A percentile compares a stretch with the other conserved stretches of the same genome.
Conservation (phyloP, 2,329 filamentous ascomycete genomes). For the Harringtonia lauricola region DNA sequence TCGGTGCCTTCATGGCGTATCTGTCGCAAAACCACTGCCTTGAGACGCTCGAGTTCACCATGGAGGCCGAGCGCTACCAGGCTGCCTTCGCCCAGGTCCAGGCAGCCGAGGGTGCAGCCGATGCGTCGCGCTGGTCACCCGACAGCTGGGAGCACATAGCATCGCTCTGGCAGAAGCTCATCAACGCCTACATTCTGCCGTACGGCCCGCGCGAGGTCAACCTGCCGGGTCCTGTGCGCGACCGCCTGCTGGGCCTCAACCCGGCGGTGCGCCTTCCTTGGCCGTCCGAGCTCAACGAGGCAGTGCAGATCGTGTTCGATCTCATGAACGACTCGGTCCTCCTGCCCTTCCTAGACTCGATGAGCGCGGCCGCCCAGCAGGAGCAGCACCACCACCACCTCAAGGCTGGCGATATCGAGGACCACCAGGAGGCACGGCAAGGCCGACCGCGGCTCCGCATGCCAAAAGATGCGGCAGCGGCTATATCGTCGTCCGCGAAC, state of each 20-base stretch:
- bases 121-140: constrained; percentile 17
- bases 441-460: constrained; percentile 27
- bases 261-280: constrained; percentile 54
- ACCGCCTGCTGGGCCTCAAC: constrained; percentile 58
- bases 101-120: constrained; percentile 24
- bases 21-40: constrained; percentile 94
- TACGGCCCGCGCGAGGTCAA: constrained; percentile 85
- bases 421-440: constrained; percentile 15
- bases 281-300: constrained; percentile 67
- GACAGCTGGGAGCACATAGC: constrained; percentile 55
- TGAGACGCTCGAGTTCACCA: constrained; percentile 91
- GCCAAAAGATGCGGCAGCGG: constrained; percentile 25
- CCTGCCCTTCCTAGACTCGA: constrained; percentile 75
- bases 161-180: constrained; percentile 75
- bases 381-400: background rate
- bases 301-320: constrained; percentile 82
- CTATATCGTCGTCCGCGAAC: constrained; percentile 15
- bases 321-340: constrained; percentile 96
- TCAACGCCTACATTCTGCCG: constrained; percentile 82
- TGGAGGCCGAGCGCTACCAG: constrained; percentile 81
- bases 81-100: constrained; percentile 39
- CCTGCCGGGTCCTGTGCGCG: constrained; percentile 73
- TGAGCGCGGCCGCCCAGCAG: constrained; percentile 20
- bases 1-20: constrained; percentile 91
- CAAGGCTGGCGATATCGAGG: background rate